Percentiles rank a stretch among this genome's conserved stretches.
These are phyloP conservation scores for Colletotrichum caudatum DNA, from an alignment of 2,329 filamentous ascomycete species.

Conservation along the genomic window DNA sequence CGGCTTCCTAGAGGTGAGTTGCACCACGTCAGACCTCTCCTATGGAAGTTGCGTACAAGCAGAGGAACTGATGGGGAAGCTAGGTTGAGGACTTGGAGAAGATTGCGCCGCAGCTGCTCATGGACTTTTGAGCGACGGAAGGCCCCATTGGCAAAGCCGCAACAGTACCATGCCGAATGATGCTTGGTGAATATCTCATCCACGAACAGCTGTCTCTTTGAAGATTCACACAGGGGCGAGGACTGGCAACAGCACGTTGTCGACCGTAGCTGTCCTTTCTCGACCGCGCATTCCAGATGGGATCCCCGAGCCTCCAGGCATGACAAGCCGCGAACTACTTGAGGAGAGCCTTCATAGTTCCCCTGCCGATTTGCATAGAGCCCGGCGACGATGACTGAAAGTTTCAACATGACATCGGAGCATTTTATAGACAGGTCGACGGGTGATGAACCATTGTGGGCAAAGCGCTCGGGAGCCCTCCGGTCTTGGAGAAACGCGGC, in stretches of 20 bases:
- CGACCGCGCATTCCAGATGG: background rate
- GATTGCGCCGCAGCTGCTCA: constrained; percentile 82
- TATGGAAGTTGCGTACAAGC: background rate
- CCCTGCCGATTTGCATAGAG: too few species aligned
- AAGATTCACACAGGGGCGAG: background rate
- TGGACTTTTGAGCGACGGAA: constrained; percentile 79
- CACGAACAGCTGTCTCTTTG: too few species aligned
- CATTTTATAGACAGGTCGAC: too few species aligned
- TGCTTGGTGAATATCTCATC: background rate
- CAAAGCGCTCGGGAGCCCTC: background rate
- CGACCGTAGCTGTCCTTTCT: background rate
- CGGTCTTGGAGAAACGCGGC: background rate
- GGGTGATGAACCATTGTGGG: too few species aligned
- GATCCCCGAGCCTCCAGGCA: too few species aligned
- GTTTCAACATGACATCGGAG: too few species aligned
- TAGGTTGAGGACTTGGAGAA: constrained; percentile 92
- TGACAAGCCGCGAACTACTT: background rate
- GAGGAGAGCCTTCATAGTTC: too few species aligned
- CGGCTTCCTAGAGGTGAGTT: constrained; percentile 79
- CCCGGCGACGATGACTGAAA: too few species aligned
- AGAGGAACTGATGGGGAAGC: constrained; percentile 34
- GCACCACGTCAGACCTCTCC: constrained; percentile 6
- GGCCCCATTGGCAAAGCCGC: background rate
- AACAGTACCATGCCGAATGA: background rate
- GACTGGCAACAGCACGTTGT: background rate